A percentile compares a stretch with the other conserved stretches of the same genome.
phyloP scores from a whole-genome alignment of 257 asterid genomes.

The Oldenlandia corymbosa region DNA sequence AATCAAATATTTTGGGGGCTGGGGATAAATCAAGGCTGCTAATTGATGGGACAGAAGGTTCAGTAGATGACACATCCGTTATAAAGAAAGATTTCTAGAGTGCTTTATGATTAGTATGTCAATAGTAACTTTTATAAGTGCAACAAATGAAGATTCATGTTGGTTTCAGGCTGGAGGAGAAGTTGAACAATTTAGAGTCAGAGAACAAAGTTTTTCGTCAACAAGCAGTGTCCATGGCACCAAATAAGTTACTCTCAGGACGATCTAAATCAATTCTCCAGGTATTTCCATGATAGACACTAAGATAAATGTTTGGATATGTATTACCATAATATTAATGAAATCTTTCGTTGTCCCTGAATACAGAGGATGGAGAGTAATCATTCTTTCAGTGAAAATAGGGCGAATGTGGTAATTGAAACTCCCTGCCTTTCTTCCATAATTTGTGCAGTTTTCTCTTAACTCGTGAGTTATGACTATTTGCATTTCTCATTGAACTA shows the following conservation, averaged over 20 bases:
- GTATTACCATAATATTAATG: slow-evolving; percentile 12
- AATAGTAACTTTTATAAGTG: too few species aligned
- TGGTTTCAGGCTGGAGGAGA: slow-evolving; percentile 79
- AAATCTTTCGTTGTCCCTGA: slow-evolving; percentile 26
- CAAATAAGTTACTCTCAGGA: slow-evolving; percentile 91
- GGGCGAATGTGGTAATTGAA: slow-evolving; percentile 59
- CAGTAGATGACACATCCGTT: too few species aligned
- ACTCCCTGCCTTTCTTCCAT: slow-evolving; percentile 20
- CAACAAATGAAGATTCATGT: slow-evolving; percentile 5
- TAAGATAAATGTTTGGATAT: background rate
- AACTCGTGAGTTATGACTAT: slow-evolving; percentile 10
- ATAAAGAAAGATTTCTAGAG: too few species aligned
- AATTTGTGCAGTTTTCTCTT: slow-evolving; percentile 14
- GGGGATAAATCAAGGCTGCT: too few species aligned
- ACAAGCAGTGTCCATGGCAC: slow-evolving; percentile 92
- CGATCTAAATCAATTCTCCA: slow-evolving; percentile 91
- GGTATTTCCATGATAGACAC: slow-evolving; percentile 38
- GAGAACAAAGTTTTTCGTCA: slow-evolving; percentile 99
- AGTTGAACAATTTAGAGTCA: slow-evolving; percentile 73
- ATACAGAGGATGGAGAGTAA: slow-evolving; percentile 82
- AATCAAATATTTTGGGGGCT: too few species aligned
- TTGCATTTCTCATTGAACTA: slow-evolving; percentile 31
- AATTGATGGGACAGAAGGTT: too few species aligned
- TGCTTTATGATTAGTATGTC: too few species aligned
- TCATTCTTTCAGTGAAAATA: slow-evolving; percentile 50